These are phyloP conservation scores for Lodderomyces orthopsilosis DNA, from an alignment of 1,139 yeast species.

Conservation along the genomic window DNA sequence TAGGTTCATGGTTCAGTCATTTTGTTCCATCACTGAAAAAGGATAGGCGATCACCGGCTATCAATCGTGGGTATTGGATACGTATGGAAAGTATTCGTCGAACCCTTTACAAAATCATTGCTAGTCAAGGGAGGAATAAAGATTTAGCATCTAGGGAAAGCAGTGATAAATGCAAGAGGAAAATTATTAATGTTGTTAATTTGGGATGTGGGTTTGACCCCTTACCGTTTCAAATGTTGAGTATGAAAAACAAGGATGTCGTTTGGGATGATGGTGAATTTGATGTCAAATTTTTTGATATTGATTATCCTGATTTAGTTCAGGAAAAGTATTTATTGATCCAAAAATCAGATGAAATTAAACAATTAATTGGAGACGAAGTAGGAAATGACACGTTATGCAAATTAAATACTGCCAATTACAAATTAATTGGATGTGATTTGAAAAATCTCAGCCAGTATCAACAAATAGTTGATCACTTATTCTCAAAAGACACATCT, in stretches of 20 bases:
- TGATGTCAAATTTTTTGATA: conserved; percentile 52
- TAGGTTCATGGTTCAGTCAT: conserved; percentile 55
- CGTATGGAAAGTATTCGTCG: conserved; percentile 69
- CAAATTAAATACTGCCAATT: conserved; percentile 42
- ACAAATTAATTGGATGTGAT: conserved; percentile 71
- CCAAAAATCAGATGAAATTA: conserved; percentile 44
- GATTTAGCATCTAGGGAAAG: neutral
- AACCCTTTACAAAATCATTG: conserved; percentile 27
- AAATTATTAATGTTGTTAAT: conserved; percentile 48
- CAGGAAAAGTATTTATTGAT: conserved; percentile 54
- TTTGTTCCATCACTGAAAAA: conserved; percentile 64
- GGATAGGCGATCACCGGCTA: conserved; percentile 68
- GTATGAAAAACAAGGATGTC: conserved; percentile 7
- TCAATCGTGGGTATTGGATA: conserved; percentile 82
- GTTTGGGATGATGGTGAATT: conserved; percentile 8
- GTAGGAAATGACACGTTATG: conserved; percentile 20
- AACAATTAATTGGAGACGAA: conserved; percentile 41
- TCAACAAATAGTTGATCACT: conserved; percentile 20
- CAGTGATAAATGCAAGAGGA: neutral
- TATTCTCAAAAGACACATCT: conserved; percentile 4
- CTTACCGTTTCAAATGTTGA: conserved; percentile 64
- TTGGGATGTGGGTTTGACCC: conserved; percentile 85
- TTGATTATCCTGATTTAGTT: conserved; percentile 73
- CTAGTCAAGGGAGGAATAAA: neutral
- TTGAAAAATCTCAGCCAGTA: conserved; percentile 50